phyloP scores from a whole-genome alignment of 306 rosid genomes.

The Cucumis hystrix region DNA sequence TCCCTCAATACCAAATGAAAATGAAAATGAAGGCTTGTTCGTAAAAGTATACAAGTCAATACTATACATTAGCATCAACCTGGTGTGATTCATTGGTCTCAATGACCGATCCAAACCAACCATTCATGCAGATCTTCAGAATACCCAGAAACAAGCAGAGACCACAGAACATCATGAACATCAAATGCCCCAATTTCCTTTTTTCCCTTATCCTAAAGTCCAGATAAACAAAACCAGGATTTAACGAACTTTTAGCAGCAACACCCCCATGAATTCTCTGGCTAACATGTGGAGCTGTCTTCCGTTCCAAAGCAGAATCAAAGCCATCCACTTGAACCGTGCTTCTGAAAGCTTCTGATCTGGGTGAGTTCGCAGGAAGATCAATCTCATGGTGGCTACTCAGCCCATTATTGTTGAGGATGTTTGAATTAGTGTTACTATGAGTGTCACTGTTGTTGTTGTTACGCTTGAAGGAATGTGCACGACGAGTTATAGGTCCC shows the following conservation, averaged over 20 bases:
- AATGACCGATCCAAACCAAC: slow-evolving; percentile 94
- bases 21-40: neutral
- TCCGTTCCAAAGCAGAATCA: slow-evolving; percentile 38
- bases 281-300: slow-evolving; percentile 33
- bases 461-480: slow-evolving; percentile 85
- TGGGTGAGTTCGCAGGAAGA: slow-evolving; percentile 52
- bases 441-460: slow-evolving; percentile 6
- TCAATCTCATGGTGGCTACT: slow-evolving; percentile 55
- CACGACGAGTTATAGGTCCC: slow-evolving; percentile 92
- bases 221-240: slow-evolving; percentile 29
- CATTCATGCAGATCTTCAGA: slow-evolving; percentile 79
- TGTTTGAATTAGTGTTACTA: neutral
- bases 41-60: neutral
- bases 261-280: slow-evolving; percentile 39
- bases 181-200: slow-evolving; percentile 78
- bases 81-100: slow-evolving; percentile 39
- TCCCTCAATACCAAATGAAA: neutral
- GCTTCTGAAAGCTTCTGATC: slow-evolving; percentile 40
- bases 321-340: slow-evolving; percentile 24
- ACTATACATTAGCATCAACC: slow-evolving; percentile 24
- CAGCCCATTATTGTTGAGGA: slow-evolving; percentile 4
- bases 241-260: slow-evolving; percentile 29
- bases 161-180: slow-evolving; percentile 77
- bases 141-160: slow-evolving; percentile 74
- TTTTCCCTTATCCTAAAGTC: slow-evolving; percentile 63